phyloP scores from a whole-genome alignment of 345 rosid species.

The Rhodamnia rubescens region DNA sequence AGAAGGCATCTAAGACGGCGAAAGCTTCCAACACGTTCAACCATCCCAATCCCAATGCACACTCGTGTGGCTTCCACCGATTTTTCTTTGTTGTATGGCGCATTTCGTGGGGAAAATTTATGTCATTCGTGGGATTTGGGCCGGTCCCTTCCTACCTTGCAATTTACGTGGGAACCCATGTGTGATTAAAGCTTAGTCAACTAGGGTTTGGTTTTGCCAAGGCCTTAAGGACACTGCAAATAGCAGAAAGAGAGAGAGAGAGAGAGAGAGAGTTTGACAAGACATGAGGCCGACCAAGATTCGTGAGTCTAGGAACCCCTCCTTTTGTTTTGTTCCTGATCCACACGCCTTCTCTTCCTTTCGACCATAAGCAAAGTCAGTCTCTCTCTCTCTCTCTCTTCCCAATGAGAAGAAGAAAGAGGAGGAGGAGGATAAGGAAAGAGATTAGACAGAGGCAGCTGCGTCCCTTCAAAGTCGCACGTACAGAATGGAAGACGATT shows the following conservation, averaged over 20 bases:
- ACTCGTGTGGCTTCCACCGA: conserved; percentile 6
- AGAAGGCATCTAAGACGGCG: background rate
- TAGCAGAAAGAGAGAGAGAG: background rate
- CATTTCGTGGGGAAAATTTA: background rate
- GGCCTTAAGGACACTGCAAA: background rate
- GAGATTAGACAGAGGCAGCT: background rate
- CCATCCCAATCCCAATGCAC: conserved; percentile 3
- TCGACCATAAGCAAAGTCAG: background rate
- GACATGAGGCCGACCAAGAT: conserved; percentile 75
- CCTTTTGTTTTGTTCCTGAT: background rate
- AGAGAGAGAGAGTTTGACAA: background rate
- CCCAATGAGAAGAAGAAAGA: background rate
- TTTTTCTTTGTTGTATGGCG: background rate
- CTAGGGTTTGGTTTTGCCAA: background rate
- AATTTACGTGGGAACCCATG: background rate
- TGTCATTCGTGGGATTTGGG: background rate
- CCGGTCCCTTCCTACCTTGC: background rate
- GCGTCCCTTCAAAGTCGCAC: background rate
- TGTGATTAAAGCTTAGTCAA: background rate
- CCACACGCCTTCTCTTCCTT: background rate
- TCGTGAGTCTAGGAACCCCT: conserved; percentile 59
- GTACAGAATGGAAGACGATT: background rate
- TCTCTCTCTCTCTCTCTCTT: background rate
- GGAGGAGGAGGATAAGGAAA: background rate
- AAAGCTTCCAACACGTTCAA: conserved; percentile 9